Evolutionary conservation across 768 basidiomycete genomes (phyloP).

Genomic region (Boletus bicolor): DNA sequence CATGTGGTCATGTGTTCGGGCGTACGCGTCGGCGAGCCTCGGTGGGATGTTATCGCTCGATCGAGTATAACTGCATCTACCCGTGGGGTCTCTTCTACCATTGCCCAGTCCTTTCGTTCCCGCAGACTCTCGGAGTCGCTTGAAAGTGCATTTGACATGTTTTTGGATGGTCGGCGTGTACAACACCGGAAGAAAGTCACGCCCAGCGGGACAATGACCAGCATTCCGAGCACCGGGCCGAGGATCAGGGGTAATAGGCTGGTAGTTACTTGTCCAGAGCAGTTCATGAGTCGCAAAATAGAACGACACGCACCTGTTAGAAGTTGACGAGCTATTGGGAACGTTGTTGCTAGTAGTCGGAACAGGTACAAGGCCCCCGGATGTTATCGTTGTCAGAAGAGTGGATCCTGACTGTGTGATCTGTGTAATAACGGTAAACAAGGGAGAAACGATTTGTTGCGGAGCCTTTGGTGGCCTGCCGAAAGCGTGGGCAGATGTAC

Average conservation of each 20-base stretch:
- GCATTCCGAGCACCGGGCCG: constrained; percentile 3
- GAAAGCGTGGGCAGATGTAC: background rate
- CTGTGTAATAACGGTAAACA: background rate
- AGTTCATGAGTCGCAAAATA: background rate
- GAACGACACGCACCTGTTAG: constrained; percentile 10
- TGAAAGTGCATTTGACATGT: background rate
- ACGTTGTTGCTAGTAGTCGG: background rate
- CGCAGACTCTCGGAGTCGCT: background rate
- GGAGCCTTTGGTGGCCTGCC: background rate
- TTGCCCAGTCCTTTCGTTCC: background rate
- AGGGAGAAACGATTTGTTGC: background rate
- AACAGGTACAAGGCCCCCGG: background rate
- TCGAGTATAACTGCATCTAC: background rate
- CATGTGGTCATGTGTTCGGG: background rate
- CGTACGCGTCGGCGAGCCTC: background rate
- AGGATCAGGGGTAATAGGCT: constrained; percentile 17
- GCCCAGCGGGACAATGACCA: constrained; percentile 7
- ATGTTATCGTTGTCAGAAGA: constrained; percentile 3
- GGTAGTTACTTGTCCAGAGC: background rate
- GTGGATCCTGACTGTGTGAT: background rate
- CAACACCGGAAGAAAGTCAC: constrained; percentile 3
- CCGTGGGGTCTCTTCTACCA: background rate
- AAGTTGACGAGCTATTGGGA: background rate
- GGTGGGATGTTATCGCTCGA: background rate
- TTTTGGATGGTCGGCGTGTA: background rate